phyloP scores from a whole-genome alignment of 1,284 basidiomycete genomes.

The Trichosporon coremiiforme region DNA sequence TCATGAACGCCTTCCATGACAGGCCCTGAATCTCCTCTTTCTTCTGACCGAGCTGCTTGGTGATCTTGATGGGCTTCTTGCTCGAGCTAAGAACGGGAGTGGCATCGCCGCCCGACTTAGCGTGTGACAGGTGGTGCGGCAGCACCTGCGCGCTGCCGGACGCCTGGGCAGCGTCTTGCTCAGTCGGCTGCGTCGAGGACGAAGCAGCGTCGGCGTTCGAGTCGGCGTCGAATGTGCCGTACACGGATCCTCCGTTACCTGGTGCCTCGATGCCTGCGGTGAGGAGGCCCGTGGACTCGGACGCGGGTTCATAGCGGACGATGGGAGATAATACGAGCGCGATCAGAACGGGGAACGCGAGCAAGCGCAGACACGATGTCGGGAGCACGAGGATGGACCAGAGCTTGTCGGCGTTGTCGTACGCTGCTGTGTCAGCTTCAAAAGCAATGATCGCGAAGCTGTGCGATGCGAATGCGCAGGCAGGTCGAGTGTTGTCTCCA shows the following conservation, averaged over 20 bases:
- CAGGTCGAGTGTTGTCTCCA: not conserved
- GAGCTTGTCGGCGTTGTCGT: conserved; percentile 11
- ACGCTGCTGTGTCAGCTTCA: not conserved
- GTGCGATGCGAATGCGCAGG: not conserved
- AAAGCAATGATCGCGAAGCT: not conserved
- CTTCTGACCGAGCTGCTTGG: conserved; percentile 47
- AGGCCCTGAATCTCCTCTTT: conserved; percentile 38
- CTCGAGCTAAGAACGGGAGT: conserved; percentile 18
- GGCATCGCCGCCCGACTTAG: conserved; percentile 13
- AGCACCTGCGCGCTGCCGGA: not conserved
- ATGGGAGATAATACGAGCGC: conserved; percentile 40
- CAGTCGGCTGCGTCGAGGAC: not conserved
- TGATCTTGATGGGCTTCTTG: conserved; percentile 38
- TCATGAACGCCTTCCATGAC: conserved; percentile 40
- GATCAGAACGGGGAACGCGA: conserved; percentile 45
- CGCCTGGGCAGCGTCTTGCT: not conserved
- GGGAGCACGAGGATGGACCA: conserved; percentile 42
- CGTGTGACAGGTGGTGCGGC: not conserved
- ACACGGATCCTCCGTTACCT: conserved; percentile 16
- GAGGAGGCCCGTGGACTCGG: conserved; percentile 45
- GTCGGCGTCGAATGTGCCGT: conserved; percentile 23
- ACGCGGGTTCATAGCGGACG: conserved; percentile 44
- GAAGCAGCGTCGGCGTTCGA: conserved; percentile 10
- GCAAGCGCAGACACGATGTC: conserved; percentile 38
- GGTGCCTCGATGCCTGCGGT: conserved; percentile 22